phyloP scores from a whole-genome alignment of 345 rosid species.

The Trapa bicornis region DNA sequence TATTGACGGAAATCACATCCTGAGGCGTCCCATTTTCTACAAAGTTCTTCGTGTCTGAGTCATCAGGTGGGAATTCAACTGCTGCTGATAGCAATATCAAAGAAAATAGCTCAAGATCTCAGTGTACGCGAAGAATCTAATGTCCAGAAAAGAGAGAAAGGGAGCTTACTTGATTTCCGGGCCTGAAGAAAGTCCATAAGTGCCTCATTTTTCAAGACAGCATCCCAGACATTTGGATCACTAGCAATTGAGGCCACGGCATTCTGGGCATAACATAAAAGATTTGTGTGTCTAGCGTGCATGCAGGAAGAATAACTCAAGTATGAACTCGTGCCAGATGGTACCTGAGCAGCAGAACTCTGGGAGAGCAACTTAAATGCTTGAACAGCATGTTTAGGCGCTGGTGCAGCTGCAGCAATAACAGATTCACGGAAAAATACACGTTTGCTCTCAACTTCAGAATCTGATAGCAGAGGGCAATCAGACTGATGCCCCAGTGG shows the following conservation, averaged over 20 bases:
- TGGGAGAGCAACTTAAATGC: constrained; percentile 47
- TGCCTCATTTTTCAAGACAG: constrained; percentile 38
- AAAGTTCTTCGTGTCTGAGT: neutral
- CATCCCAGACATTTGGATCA: constrained; percentile 64
- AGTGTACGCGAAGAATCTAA: constrained; percentile 4
- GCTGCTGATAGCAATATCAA: neutral
- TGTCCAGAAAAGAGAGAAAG: neutral
- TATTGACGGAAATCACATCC: neutral
- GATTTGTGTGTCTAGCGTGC: neutral
- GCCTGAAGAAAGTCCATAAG: constrained; percentile 32
- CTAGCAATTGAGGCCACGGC: constrained; percentile 60
- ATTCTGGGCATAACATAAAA: constrained; percentile 19
- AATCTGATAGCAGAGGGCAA: neutral
- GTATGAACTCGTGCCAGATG: neutral
- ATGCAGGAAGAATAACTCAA: neutral
- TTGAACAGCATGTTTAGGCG: constrained; percentile 35
- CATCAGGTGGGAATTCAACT: constrained; percentile 4
- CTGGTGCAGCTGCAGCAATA: constrained; percentile 5
- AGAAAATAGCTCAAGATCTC: neutral
- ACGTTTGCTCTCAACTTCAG: constrained; percentile 23
- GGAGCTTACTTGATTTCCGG: constrained; percentile 24
- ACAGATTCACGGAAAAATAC: constrained; percentile 13
- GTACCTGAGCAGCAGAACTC: constrained; percentile 46
- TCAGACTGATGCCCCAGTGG: neutral
- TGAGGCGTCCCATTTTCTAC: neutral